Conservation (phyloP, 805 yeast genomes). For the Wickerhamomyces subpelliculosus region DNA sequence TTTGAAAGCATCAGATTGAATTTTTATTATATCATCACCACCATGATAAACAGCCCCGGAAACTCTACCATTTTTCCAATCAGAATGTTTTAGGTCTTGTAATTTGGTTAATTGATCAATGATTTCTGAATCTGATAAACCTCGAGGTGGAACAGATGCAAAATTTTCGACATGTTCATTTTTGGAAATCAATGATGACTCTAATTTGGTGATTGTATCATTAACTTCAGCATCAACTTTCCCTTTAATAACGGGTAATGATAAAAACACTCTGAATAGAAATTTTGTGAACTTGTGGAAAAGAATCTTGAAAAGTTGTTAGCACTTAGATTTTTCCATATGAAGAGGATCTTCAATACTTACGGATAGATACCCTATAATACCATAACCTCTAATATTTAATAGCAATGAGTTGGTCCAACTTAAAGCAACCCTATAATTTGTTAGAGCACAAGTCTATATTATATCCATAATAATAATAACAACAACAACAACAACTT, state of each 20-base stretch:
- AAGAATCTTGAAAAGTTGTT: constrained; percentile 8
- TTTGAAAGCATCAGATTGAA: constrained; percentile 74
- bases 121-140: constrained; percentile 44
- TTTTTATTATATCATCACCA: constrained; percentile 63
- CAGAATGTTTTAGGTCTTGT: constrained; percentile 51
- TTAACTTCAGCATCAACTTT: constrained; percentile 58
- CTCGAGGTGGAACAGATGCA: constrained; percentile 48
- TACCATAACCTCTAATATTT: constrained; percentile 33
- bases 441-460: background rate
- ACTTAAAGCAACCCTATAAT: background rate
- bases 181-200: constrained; percentile 50
- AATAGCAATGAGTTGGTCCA: constrained; percentile 1
- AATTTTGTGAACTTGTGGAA: constrained; percentile 15
- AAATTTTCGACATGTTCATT: constrained; percentile 40
- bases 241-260: constrained; percentile 45
- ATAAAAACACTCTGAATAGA: constrained; percentile 27
- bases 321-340: background rate
- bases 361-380: constrained; percentile 22
- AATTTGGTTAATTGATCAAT: constrained; percentile 43
- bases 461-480: too few species aligned
- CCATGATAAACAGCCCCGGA: constrained; percentile 98
- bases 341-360: background rate
- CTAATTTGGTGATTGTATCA: constrained; percentile 41
- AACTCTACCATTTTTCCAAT: constrained; percentile 80
- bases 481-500: background rate